phyloP scores from a whole-genome alignment of 768 basidiomycete genomes.

The Trametes gibbosa region DNA sequence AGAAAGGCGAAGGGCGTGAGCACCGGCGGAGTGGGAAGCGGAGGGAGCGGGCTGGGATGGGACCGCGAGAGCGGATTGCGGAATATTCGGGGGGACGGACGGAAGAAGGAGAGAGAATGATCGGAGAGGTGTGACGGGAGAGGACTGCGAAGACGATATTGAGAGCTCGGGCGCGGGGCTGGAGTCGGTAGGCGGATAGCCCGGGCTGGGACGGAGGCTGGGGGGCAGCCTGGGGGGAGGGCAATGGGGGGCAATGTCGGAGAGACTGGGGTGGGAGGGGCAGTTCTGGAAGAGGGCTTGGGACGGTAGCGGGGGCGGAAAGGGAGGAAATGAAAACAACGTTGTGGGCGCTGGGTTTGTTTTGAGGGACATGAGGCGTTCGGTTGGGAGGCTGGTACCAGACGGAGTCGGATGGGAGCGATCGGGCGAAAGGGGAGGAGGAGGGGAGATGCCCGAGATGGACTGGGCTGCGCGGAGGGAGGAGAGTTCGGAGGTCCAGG shows the following conservation, averaged over 20 bases:
- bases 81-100: neutral
- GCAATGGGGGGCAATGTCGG: slow-evolving; percentile 7
- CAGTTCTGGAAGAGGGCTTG: neutral
- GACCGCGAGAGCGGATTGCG: slow-evolving; percentile 3
- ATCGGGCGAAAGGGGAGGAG: slow-evolving; percentile 1
- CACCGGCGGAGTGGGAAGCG: neutral
- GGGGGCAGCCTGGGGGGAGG: neutral
- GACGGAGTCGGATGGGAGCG: slow-evolving; percentile 7
- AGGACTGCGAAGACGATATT: neutral
- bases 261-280: slow-evolving; percentile 4
- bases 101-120: slow-evolving; percentile 5
- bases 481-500: slow-evolving; percentile 3
- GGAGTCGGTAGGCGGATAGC: neutral
- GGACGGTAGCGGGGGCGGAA: slow-evolving; percentile 7
- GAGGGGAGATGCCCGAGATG: slow-evolving; percentile 17
- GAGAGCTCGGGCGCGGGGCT: neutral
- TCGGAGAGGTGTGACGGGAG: slow-evolving; percentile 9
- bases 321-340: slow-evolving; percentile 45
- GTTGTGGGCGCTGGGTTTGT: slow-evolving; percentile 35
- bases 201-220: slow-evolving; percentile 9
- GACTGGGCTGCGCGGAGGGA: neutral
- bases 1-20: neutral
- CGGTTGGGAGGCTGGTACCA: slow-evolving; percentile 22
- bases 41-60: neutral
- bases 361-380: slow-evolving; percentile 22